Base-by-base conservation (phyloP, 805 yeast genomes). In the Yarrowia deformans region DNA sequence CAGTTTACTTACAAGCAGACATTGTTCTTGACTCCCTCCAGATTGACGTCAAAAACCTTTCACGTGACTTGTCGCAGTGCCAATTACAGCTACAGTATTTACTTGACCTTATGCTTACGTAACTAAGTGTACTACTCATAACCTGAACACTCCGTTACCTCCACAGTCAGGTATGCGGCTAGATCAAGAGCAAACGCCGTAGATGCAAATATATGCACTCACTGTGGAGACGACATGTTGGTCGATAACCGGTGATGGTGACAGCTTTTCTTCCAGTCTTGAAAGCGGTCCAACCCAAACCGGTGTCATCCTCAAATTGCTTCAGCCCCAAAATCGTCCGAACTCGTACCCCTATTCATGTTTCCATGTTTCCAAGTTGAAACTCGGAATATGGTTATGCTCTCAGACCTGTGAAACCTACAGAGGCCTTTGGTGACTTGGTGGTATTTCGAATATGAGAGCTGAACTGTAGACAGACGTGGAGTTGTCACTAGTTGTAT, bases 131-230 rank as follows among this genome's bases (percentile, higher is more conserved):
- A 34, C 35, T 6, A 34, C 10, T 9, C 37, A 34, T 9, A 7
- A 34, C 37, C 37, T 34, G 5, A 5, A 6, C 35, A 34, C 35
- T 34, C 35, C 37, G 8, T 34, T 8, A 34, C 35, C 37, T 8
- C 37, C 37, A 34, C 37, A 7, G 10, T 9, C 37, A 34, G 10
- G 2, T 14, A 45, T 52, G 64, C 46, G 67, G 61, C 40, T 40
- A 55, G 60, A 54, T 54, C 45, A 37, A 19, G 45, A 54, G 60
- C 60, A 54, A 54, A 54, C 60, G 60, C 23, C 23, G 60, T 54
- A n/a, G 60, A 19, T 39, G 60, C 60, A 54, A 54, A 54, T 54
- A n/a, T n/a, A 54, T 37, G 60, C 60, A 54, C 60, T 54, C 60
- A 54, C 9, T 54, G 56, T 50, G 23, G 52, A 32, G 19, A 9